Evolutionary conservation across 345 rosid species (phyloP).

Genomic region (Lepidium aucheri): DNA sequence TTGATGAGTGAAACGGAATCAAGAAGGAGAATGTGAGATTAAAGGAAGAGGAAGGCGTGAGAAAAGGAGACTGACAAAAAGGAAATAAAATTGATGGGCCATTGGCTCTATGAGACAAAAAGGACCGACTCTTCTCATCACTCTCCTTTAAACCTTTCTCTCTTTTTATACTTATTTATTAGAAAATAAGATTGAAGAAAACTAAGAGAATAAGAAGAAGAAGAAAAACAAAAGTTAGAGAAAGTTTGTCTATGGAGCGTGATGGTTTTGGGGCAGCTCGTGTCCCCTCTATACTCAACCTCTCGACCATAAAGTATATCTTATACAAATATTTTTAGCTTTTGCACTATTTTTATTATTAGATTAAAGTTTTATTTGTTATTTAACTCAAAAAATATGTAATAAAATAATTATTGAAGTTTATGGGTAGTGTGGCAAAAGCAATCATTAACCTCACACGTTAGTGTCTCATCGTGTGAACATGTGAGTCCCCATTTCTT

Average conservation of each 20-base stretch:
- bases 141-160: conserved; percentile 21
- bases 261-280: conserved; percentile 27
- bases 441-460: conserved; percentile 33
- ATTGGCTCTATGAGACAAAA: conserved; percentile 32
- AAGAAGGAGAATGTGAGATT: conserved; percentile 2
- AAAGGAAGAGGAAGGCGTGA: conserved; percentile 32
- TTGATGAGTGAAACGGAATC: background rate
- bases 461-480: conserved; percentile 31
- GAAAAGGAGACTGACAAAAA: conserved; percentile 37
- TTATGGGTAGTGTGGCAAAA: conserved; percentile 23
- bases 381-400: background rate
- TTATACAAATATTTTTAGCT: conserved; percentile 22
- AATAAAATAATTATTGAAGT: conserved; percentile 2
- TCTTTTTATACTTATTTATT: background rate
- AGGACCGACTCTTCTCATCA: conserved; percentile 36
- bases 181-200: conserved; percentile 16
- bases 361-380: conserved; percentile 19
- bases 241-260: conserved; percentile 35
- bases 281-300: conserved; percentile 37
- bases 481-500: conserved; percentile 28
- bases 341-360: conserved; percentile 14
- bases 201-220: conserved; percentile 20
- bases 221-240: conserved; percentile 4
- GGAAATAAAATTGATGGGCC: conserved; percentile 33
- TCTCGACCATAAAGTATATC: conserved; percentile 28